These are phyloP conservation scores for Starmerella riodocensis DNA, from an alignment of 805 yeast genomes.

Conservation along the genomic window DNA sequence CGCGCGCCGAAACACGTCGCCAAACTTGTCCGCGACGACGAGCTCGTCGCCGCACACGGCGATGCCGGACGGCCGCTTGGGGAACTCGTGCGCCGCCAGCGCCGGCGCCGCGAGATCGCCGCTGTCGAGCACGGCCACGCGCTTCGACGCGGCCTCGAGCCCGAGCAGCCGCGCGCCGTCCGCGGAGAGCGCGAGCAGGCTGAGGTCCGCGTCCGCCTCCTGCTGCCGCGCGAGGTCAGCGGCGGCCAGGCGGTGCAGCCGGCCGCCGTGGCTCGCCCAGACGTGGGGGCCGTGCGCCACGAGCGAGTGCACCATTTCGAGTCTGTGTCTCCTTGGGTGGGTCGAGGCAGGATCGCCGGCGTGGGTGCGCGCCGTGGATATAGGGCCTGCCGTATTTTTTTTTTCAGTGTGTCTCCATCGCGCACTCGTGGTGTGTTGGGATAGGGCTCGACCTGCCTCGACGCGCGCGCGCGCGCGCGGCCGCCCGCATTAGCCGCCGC, in stretches of 20 bases:
- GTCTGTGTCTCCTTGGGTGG: neutral
- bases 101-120: slow-evolving; percentile 35
- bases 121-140: slow-evolving; percentile 46
- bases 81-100: slow-evolving; percentile 60
- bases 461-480: no score
- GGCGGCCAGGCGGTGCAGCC: neutral
- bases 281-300: neutral
- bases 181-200: slow-evolving; percentile 44
- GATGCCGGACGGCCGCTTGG: slow-evolving; percentile 93
- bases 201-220: slow-evolving; percentile 25
- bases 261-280: slow-evolving; percentile 1
- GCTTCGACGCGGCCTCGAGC: slow-evolving; percentile 73
- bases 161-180: slow-evolving; percentile 46
- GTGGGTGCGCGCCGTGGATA: neutral
- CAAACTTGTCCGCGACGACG: slow-evolving; percentile 84
- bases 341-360: no score
- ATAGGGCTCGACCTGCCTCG: no score
- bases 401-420: no score
- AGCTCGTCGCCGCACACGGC: slow-evolving; percentile 43
- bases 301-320: slow-evolving; percentile 3
- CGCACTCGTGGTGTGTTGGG: no score
- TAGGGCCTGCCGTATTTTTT: no score
- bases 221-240: neutral
- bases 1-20: slow-evolving; percentile 60
- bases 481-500: no score